Percentiles rank a stretch among this genome's conserved stretches.
These are phyloP conservation scores for Hanseniaspora occidentalis DNA, from an alignment of 805 yeast species.

Conservation along the genomic window DNA sequence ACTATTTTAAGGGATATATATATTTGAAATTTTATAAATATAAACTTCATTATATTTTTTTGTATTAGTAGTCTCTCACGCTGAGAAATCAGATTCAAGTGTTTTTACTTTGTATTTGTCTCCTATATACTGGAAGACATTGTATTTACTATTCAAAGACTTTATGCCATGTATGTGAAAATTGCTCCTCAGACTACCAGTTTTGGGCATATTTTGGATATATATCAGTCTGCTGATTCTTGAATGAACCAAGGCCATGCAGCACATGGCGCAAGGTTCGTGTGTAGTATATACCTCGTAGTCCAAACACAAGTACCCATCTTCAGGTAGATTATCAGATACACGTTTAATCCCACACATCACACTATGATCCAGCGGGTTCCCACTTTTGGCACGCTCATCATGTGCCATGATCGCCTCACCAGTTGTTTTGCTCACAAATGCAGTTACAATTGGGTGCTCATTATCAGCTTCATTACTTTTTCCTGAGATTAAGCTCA, in stretches of 20 bases:
- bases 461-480: conserved; percentile 17
- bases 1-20: not conserved
- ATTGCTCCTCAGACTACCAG: conserved; percentile 48
- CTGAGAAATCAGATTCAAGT: not conserved
- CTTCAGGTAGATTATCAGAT: conserved; percentile 29
- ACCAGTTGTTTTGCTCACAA: conserved; percentile 45
- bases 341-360: conserved; percentile 59
- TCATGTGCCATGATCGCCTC: conserved; percentile 29
- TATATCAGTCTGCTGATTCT: conserved; percentile 61
- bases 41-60: too few species aligned
- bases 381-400: conserved; percentile 23
- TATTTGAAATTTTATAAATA: not conserved
- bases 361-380: conserved; percentile 61
- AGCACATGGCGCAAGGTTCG: conserved; percentile 95
- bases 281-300: conserved; percentile 78
- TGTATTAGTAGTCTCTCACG: too few species aligned
- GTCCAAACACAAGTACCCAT: conserved; percentile 56
- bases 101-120: not conserved
- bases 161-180: conserved; percentile 66
- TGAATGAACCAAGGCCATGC: conserved; percentile 92
- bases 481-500: conserved; percentile 18
- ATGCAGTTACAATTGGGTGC: conserved; percentile 45
- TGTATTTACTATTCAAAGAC: conserved; percentile 77
- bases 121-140: conserved; percentile 45
- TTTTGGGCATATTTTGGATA: conserved; percentile 31